phyloP scores from a whole-genome alignment of 352 stramenopile genomes.

The Phytophthora pseudosyringae region DNA sequence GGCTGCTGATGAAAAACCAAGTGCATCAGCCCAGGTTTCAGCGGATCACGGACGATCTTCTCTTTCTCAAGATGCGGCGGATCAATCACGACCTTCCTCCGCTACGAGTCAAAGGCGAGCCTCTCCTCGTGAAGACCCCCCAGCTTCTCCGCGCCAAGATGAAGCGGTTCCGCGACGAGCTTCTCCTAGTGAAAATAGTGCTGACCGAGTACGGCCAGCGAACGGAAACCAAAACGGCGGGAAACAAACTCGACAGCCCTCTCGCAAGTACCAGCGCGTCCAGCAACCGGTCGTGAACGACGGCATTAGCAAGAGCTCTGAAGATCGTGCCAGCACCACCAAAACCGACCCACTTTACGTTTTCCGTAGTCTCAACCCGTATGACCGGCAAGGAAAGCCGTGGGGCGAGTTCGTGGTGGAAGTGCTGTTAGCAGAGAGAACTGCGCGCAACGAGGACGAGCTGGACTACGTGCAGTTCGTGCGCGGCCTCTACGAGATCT shows the following conservation, averaged over 20 bases:
- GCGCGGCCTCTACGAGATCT: conserved; percentile 37
- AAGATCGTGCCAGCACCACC: background rate
- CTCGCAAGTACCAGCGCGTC: conserved; percentile 13
- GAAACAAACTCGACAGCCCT: conserved; percentile 3
- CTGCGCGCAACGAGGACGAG: conserved; percentile 36
- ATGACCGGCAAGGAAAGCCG: conserved; percentile 21
- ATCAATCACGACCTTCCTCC: background rate
- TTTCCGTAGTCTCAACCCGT: conserved; percentile 21
- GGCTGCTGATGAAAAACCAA: background rate
- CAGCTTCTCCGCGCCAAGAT: background rate
- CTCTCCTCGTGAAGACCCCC: background rate
- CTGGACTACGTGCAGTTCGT: conserved; percentile 42
- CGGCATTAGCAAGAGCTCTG: background rate
- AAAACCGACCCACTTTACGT: background rate
- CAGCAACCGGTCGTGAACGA: conserved; percentile 9
- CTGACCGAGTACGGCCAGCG: background rate
- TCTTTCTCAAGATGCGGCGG: conserved; percentile 3
- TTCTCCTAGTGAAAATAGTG: conserved; percentile 12
- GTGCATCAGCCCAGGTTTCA: background rate
- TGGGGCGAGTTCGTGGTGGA: conserved; percentile 40
- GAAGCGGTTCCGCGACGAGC: background rate
- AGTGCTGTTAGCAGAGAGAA: conserved; percentile 34
- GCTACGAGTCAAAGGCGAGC: background rate
- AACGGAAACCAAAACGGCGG: conserved; percentile 4
- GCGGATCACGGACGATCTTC: background rate